Evolutionary conservation across 1,284 basidiomycete species (phyloP).

Genomic region (Heterobasidion annosum): DNA sequence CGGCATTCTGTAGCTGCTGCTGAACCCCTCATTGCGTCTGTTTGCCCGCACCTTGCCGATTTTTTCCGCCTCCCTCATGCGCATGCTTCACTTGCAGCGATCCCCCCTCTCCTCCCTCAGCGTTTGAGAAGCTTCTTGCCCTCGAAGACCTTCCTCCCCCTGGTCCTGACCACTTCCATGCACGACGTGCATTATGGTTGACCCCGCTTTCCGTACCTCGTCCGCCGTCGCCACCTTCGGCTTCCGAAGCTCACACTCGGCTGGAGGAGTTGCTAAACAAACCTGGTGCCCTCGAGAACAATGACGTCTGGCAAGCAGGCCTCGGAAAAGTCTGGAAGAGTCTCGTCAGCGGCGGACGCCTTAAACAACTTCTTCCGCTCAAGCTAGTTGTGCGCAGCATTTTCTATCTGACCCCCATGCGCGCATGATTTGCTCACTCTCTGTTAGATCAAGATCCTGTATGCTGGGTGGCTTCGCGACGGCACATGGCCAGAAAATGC

Average conservation of each 20-base stretch:
- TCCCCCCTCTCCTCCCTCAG: constrained; percentile 2
- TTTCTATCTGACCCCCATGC: not conserved
- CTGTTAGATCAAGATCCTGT: constrained; percentile 55
- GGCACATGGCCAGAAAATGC: constrained; percentile 63
- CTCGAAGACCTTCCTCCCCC: constrained; percentile 41
- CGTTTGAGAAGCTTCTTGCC: constrained; percentile 30
- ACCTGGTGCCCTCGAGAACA: constrained; percentile 37
- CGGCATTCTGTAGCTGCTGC: no score
- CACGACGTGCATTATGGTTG: constrained; percentile 55
- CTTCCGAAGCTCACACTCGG: constrained; percentile 28
- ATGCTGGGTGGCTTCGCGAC: constrained; percentile 66
- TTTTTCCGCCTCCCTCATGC: no score
- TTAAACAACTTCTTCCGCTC: constrained; percentile 54
- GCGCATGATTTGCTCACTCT: not conserved
- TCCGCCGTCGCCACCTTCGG: constrained; percentile 19
- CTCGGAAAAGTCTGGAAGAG: constrained; percentile 56
- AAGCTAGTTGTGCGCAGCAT: constrained; percentile 43
- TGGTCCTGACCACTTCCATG: constrained; percentile 52
- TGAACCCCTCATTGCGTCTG: no score
- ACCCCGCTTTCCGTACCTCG: constrained; percentile 14
- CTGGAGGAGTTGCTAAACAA: constrained; percentile 44
- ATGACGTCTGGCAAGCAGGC: constrained; percentile 47
- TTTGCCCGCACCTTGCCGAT: no score
- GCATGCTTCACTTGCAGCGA: no score
- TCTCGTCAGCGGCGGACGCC: constrained; percentile 42